Base-by-base conservation (phyloP, 257 asterid species). In the Galeopsis tetrahit region DNA sequence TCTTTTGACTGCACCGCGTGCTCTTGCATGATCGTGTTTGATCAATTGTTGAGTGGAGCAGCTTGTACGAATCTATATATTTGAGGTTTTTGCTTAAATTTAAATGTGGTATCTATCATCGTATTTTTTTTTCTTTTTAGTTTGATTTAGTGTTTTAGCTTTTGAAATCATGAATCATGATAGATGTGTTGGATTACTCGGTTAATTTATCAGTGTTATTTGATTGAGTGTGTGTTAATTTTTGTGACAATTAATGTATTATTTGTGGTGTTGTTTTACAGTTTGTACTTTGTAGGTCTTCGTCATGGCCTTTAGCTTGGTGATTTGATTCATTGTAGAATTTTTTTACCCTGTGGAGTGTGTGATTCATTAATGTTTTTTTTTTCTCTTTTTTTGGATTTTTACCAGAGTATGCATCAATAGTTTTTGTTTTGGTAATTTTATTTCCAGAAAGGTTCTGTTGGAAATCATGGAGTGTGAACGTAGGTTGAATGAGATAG, bases 41-140 rank as follows among this genome's bases (percentile, higher is more conserved):
- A 34, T 39, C 73, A 71, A 68, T 48, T 76, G 7, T 0, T 38
- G 52, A 6, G 42, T 38, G 68, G 72, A 58, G 49, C 42, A 32
- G 63, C 31, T 46, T n/a, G 35, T 15, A 5, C 44, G 64, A 42
- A 43, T 66, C 63, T 68, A 2, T 35, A 33, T 14, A 40, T 15
- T 53, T 69, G 68, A 38, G 55, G 62, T 6, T 14, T 67, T 63
- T 51, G 60, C 63, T 60, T 71, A n/a, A 33, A 21, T 57, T 60
- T 71, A n/a, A 33, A 21, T 57, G 68, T 43, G 59, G 3, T 33
- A 21, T 21, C 31, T 33, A 1, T 28, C 10, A 39, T 46, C 38
- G 31, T 21, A 40, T 28, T 44, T 58, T 21, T 21, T 11, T 69
- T 63, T 8, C 13, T n/a, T 10, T 28, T 62, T 6, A 28, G 14